Evolutionary conservation across 441 rosid genomes (phyloP).

Genomic region (Croton laevigatus): DNA sequence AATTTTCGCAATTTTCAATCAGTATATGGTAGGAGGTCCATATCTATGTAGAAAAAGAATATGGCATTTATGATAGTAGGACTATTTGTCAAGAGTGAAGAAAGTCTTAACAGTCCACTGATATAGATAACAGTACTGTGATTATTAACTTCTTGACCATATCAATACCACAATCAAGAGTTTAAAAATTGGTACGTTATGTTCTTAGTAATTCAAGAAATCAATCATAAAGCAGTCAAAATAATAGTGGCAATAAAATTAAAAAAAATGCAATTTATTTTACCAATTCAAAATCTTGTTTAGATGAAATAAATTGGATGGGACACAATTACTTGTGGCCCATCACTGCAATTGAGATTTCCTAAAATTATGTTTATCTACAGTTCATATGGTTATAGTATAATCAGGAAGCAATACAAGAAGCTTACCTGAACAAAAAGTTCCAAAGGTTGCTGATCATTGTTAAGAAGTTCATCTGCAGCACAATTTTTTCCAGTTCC

Average conservation of each 20-base stretch:
- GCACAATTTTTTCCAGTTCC: slow-evolving; percentile 33
- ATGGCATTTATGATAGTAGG: too few species aligned
- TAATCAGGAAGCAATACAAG: slow-evolving; percentile 10
- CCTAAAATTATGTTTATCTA: neutral
- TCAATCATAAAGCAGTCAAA: neutral
- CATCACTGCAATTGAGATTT: neutral
- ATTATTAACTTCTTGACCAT: neutral
- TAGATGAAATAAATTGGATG: neutral
- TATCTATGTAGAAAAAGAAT: neutral
- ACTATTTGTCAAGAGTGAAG: neutral
- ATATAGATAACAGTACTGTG: neutral
- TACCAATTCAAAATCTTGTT: neutral
- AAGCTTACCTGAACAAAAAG: slow-evolving; percentile 65
- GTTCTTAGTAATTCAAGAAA: neutral
- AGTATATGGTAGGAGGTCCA: neutral
- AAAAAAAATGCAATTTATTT: neutral
- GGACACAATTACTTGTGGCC: neutral
- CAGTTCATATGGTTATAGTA: neutral
- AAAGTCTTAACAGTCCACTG: neutral
- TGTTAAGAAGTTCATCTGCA: slow-evolving; percentile 50
- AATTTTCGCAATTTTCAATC: neutral
- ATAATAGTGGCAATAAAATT: neutral
- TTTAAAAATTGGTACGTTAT: neutral
- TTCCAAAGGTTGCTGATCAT: slow-evolving; percentile 54
- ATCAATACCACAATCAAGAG: neutral